phyloP scores from a whole-genome alignment of 768 basidiomycete species.

The Mrakia gelida region DNA sequence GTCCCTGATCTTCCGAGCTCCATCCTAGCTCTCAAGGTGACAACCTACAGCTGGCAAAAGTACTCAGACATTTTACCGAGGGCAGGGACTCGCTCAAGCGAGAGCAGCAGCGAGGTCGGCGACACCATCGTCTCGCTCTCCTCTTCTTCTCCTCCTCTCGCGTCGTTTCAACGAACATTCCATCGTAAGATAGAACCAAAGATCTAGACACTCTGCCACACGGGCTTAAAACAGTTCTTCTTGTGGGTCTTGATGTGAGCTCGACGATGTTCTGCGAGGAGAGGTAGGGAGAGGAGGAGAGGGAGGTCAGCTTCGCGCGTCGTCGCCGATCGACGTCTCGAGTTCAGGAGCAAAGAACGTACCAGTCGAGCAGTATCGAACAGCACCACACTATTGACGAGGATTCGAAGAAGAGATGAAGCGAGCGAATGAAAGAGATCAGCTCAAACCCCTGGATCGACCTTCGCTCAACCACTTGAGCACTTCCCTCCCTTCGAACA shows the following conservation, averaged over 20 bases:
- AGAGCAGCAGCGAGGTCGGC: too few relatives aligned
- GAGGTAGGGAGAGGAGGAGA: not conserved
- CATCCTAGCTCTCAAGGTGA: too few relatives aligned
- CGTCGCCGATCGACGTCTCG: not conserved
- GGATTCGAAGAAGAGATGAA: not conserved
- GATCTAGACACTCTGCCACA: not conserved
- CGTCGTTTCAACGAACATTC: too few relatives aligned
- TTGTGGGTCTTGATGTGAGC: conserved; percentile 13
- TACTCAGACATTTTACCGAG: too few relatives aligned
- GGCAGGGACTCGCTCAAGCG: too few relatives aligned
- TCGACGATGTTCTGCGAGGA: conserved; percentile 1
- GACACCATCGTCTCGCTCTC: too few relatives aligned
- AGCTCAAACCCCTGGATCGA: too few relatives aligned
- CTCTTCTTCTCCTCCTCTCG: too few relatives aligned
- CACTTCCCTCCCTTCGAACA: not conserved
- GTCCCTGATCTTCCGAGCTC: too few relatives aligned
- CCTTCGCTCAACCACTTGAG: not conserved
- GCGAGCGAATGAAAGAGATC: not conserved
- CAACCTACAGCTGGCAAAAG: too few relatives aligned
- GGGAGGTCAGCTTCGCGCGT: too few relatives aligned
- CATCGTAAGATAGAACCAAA: not conserved
- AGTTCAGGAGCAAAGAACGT: not conserved
- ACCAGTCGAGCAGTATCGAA: conserved; percentile 11
- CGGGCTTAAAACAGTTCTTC: conserved; percentile 8
- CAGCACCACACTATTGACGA: not conserved